phyloP scores from a whole-genome alignment of 148 eudicot species.

The Heliamphora exappendiculata region DNA sequence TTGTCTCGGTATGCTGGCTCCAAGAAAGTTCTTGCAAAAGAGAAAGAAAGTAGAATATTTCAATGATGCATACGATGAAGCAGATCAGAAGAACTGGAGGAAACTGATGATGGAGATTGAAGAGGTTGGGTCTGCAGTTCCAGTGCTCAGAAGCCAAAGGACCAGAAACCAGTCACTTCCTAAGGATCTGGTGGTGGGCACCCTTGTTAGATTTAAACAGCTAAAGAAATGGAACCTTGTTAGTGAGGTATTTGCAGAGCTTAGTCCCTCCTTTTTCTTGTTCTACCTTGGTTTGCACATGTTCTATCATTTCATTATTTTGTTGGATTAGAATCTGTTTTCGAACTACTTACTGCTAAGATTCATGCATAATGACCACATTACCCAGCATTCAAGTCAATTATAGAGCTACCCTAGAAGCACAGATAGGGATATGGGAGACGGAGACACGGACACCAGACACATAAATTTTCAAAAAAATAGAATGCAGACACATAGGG shows the following conservation, averaged over 20 bases:
- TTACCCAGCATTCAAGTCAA: conserved; percentile 3
- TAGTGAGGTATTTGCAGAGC: conserved; percentile 50
- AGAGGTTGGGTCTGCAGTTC: conserved; percentile 71
- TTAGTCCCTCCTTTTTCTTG: background rate
- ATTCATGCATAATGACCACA: background rate
- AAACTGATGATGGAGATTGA: conserved; percentile 77
- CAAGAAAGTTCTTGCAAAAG: conserved; percentile 89
- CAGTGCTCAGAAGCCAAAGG: conserved; percentile 57
- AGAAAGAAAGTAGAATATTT: conserved; percentile 67
- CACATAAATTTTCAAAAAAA: no score
- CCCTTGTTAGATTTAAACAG: conserved; percentile 87
- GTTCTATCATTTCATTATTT: background rate
- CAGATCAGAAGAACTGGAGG: conserved; percentile 81
- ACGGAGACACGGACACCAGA: no score
- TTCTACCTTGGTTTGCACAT: background rate
- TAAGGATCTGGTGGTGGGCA: conserved; percentile 74
- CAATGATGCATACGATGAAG: conserved; percentile 74
- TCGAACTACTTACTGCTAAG: background rate
- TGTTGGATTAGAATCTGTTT: background rate
- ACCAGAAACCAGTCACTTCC: conserved; percentile 57
- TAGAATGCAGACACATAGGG: no score
- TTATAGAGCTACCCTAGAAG: background rate
- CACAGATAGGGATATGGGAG: no score
- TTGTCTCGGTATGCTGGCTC: conserved; percentile 77
- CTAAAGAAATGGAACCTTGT: conserved; percentile 93